phyloP scores from a whole-genome alignment of 192 early-diverging fungal species.

The Coemansia sp. region DNA sequence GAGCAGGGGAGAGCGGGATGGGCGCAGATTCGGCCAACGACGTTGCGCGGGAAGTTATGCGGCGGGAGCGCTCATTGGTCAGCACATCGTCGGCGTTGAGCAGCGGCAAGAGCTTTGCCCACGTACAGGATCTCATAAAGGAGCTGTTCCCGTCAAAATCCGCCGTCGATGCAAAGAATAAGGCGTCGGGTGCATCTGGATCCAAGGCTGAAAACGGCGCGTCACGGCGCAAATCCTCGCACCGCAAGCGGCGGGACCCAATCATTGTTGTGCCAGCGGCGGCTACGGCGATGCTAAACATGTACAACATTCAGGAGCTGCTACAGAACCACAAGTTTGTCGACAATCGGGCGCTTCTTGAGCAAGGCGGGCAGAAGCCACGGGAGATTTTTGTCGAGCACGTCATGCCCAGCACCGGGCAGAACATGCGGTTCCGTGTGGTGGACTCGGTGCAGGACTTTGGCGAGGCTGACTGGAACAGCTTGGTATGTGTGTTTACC shows the following conservation, averaged over 20 bases:
- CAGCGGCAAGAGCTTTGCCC: constrained; percentile 49
- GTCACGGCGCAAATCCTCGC: constrained; percentile 14
- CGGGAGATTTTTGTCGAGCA: constrained; percentile 64
- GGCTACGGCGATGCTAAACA: constrained; percentile 76
- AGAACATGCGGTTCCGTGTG: constrained; percentile 70
- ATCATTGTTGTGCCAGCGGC: constrained; percentile 93
- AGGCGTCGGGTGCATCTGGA: constrained; percentile 14
- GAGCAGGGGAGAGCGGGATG: neutral
- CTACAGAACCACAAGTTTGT: constrained; percentile 74
- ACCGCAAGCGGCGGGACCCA: constrained; percentile 58
- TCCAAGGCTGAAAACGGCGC: constrained; percentile 15
- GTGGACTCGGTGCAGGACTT: constrained; percentile 76
- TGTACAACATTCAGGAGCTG: constrained; percentile 88
- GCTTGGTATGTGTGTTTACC: constrained; percentile 88
- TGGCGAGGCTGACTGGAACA: constrained; percentile 78
- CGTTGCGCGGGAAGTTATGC: constrained; percentile 25
- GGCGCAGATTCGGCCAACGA: constrained; percentile 18
- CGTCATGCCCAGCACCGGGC: constrained; percentile 33
- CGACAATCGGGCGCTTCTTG: constrained; percentile 61
- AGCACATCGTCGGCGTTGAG: constrained; percentile 38
- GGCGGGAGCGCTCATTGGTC: constrained; percentile 37
- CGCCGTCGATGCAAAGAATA: neutral
- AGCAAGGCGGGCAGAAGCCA: constrained; percentile 69
- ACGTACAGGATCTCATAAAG: constrained; percentile 35
- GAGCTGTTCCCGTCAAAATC: constrained; percentile 40